Base-by-base conservation (phyloP, 176 grass and related monocot species). In the Tillandsia fasciculata region DNA sequence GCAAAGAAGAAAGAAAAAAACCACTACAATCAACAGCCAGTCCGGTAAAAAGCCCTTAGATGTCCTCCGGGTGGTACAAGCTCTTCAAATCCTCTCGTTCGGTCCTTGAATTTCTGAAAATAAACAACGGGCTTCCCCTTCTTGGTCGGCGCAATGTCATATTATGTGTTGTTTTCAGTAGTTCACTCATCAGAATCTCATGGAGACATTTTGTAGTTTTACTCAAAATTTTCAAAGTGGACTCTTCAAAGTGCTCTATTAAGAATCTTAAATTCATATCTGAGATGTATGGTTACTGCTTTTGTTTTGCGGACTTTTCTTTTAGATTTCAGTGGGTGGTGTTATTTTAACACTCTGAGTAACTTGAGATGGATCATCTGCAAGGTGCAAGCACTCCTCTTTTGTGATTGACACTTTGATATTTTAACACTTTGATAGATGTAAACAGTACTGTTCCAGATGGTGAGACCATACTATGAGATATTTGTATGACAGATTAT, bases 11-110 rank as follows among this genome's bases (percentile, higher is more conserved):
- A 97, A 81, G 94, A 97, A 80, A 97, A 97, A 77, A 92, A 18
- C 70, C 94, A 97, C 81, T 97, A 97, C 72, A 97, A 97, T 80
- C 94, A 97, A 81, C 94, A 97, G 63, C 94, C 94, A 8, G 89
- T 90, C 52, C 89, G 94, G 89, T 90, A 79, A 83, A 79, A 83
- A 74, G 49, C 66, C 67, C 53, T 74, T 7, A 42, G 33, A 42
- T 2, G 54, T 24, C 76, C 71, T 66, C 70, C 2, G 56, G 56
- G 18, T 61, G 56, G 22, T 61, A 42, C 33, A 20, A 61, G 56
- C 56, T 22, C 56, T n/a, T 12, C 15, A 42, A 42, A 42, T 12
- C 52, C 52, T 12, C 52, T 13, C 11, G 52, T 0, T 56, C 2
- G 52, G 12, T 56, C 15, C 10, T 56, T 56, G 52, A 23, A 2